A percentile compares a stretch with the other conserved stretches of the same genome.
Conservation (phyloP, 176 grass and related monocot genomes). For the Poa pratensis region DNA sequence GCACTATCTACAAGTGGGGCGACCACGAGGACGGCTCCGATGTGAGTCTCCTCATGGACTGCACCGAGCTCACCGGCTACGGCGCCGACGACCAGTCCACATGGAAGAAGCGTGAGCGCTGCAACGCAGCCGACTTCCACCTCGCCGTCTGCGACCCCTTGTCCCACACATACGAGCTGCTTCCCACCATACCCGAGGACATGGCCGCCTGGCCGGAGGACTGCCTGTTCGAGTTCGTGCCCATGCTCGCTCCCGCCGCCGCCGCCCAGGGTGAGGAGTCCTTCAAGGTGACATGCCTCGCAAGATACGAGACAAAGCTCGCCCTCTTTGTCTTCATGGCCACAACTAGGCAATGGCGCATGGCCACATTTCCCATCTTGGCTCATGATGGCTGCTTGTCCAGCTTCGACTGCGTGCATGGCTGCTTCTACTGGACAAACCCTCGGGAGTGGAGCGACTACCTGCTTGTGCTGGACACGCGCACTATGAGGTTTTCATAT, state of each 20-base stretch:
- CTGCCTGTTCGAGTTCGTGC: neutral
- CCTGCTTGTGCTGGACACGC: no score
- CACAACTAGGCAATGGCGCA: neutral
- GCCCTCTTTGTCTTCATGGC: neutral
- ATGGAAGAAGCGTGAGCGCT: neutral
- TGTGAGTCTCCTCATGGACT: no score
- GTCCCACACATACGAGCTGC: neutral
- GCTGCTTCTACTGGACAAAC: no score
- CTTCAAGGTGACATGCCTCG: conserved; percentile 33
- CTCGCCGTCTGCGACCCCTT: neutral
- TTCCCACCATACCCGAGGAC: neutral
- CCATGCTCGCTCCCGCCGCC: neutral
- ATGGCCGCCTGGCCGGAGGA: neutral
- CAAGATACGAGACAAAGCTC: neutral
- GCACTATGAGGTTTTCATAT: no score
- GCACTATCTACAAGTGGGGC: no score
- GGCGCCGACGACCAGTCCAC: neutral
- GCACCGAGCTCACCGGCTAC: neutral
- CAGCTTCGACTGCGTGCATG: no score
- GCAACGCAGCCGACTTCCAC: neutral
- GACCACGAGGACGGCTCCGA: no score
- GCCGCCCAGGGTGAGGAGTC: neutral
- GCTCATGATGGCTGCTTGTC: neutral
- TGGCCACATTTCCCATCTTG: neutral
- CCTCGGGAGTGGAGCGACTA: no score